Conservation (phyloP, 352 stramenopile genomes). For the Phytophthora tubulina region DNA sequence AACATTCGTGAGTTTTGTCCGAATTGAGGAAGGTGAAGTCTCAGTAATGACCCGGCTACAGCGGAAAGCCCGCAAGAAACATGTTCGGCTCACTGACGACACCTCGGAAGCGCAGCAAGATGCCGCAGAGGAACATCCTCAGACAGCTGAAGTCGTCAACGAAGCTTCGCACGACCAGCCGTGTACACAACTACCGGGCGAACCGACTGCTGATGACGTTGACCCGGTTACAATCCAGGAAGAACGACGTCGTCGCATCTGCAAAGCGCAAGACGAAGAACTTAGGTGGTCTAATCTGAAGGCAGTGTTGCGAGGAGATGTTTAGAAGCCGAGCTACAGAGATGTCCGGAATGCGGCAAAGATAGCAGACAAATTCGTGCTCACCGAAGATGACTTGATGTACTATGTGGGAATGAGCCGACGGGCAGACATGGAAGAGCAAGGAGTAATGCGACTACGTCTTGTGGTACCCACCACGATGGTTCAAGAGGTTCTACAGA, state of each 20-base stretch:
- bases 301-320: conserved; percentile 1
- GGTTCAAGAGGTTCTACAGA: not conserved
- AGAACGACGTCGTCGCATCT: conserved; percentile 14
- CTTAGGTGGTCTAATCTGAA: conserved; percentile 11
- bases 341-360: conserved; percentile 1
- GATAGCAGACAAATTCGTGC: conserved; percentile 1
- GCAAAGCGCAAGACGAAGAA: conserved; percentile 13
- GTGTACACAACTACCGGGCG: not conserved
- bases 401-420: conserved; percentile 1
- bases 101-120: not conserved
- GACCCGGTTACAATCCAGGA: conserved; percentile 14
- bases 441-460: not conserved
- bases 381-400: conserved; percentile 11
- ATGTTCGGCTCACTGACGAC: conserved; percentile 4
- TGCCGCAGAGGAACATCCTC: not conserved
- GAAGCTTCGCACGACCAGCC: not conserved
- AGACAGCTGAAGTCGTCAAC: not conserved
- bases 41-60: conserved; percentile 4
- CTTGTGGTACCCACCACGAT: conserved; percentile 23
- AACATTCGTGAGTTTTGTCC: conserved; percentile 4
- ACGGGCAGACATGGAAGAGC: not conserved
- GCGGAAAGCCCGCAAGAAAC: not conserved
- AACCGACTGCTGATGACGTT: not conserved
- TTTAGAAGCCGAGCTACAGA: not conserved
- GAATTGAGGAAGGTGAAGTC: not conserved